Base-by-base conservation (phyloP, 345 rosid genomes). In the Citrus sp. region DNA sequence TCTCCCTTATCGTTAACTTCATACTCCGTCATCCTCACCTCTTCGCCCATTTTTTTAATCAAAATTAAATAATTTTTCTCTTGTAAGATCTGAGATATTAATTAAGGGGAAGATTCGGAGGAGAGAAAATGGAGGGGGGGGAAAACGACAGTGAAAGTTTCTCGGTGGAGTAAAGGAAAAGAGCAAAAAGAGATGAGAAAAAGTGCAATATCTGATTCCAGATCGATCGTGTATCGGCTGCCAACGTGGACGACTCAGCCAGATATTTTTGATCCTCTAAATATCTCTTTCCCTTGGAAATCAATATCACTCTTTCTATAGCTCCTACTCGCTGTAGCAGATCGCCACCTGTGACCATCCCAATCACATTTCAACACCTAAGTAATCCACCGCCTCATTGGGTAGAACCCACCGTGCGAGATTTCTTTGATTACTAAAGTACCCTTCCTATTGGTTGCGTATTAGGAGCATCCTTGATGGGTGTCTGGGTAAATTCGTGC, bases 231-330 rank as follows among this genome's bases (percentile, higher is more conserved):
- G 73, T 51, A n/a, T 18, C 2, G 16, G 16, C 6, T 77, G 97
- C 92, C 90, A 61, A 86, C 97, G 94, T 95, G 98, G 97, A 88
- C 88, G 86, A 80, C 78, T 86, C 67, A 79, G 81, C 84, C 76
- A 87, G 94, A 93, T 93, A 89, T 93, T 93, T 92, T 87, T 75
- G 85, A 92, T 93, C 87, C 82, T 78, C 82, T 72, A 82, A 88
- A 91, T 86, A 92, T 90, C 91, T 90, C 91, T 90, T 22, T 22
- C 54, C 55, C 25, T 74, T 28, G 13, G 35, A 54, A 2, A 59
- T 81, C 51, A 16, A 42, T 28, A 38, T 58, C 67, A 42, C 67
- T 67, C 61, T 38, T 70, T 24, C 14, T 3, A 75, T 67, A 27
- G 7, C 28, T 1, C 22, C 25, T 70, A 80, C 80, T 72, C 80